Evolutionary conservation across 306 rosid genomes (phyloP).

Genomic region (Prunus salicina): DNA sequence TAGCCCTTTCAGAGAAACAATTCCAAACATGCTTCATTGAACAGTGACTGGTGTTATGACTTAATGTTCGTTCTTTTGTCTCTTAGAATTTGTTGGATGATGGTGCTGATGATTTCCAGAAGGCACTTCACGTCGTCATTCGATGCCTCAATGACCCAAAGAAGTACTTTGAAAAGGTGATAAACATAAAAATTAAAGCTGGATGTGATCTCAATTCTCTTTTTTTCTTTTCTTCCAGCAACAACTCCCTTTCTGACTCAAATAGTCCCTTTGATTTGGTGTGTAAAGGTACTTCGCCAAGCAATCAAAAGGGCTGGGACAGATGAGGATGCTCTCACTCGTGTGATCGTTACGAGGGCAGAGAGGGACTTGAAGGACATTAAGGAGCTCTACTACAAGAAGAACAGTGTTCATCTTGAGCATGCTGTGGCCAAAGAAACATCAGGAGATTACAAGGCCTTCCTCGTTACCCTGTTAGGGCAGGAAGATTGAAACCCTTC

Average conservation of each 20-base stretch:
- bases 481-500: conserved; percentile 29
- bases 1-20: no score
- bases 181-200: background rate
- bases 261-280: background rate
- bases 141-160: conserved; percentile 54
- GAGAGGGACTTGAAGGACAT: conserved; percentile 69
- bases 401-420: conserved; percentile 69
- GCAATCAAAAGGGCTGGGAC: conserved; percentile 55
- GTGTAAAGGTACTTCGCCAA: conserved; percentile 49
- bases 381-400: conserved; percentile 70
- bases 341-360: conserved; percentile 75
- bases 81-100: conserved; percentile 57
- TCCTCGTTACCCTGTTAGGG: conserved; percentile 72
- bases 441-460: conserved; percentile 66
- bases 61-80: background rate
- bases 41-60: background rate
- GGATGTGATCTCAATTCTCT: background rate
- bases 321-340: conserved; percentile 73
- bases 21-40: no score
- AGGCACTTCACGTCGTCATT: conserved; percentile 50
- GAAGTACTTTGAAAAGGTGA: conserved; percentile 79
- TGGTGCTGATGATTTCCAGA: conserved; percentile 37
- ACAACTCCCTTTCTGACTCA: background rate
- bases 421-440: conserved; percentile 63
- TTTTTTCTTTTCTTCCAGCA: background rate